Conservation (phyloP, 2,329 filamentous ascomycete species). For the Tolypocladium tropicale region DNA sequence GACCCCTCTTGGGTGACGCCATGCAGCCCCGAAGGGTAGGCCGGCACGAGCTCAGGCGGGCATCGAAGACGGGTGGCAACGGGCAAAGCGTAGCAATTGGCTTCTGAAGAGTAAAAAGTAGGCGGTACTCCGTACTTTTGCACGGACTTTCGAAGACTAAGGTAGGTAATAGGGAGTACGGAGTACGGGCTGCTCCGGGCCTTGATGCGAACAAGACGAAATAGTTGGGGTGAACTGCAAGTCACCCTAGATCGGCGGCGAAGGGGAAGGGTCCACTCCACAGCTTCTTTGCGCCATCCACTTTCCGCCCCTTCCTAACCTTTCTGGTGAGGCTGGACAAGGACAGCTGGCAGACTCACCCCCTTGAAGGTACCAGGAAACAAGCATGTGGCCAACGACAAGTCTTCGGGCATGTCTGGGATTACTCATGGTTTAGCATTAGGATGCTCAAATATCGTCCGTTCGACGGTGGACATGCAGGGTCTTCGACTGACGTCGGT, state of each 20-base stretch:
- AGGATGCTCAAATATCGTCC: neutral
- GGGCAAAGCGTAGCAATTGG: too few relatives aligned
- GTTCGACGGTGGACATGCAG: neutral
- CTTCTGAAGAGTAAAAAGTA: too few relatives aligned
- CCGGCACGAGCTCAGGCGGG: too few relatives aligned
- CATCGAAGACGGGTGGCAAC: too few relatives aligned
- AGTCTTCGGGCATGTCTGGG: neutral
- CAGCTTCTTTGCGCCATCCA: neutral
- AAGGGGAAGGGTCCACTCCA: neutral
- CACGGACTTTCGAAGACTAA: too few relatives aligned
- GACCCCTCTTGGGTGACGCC: constrained; percentile 1
- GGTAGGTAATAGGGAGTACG: too few relatives aligned
- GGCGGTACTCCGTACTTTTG: too few relatives aligned
- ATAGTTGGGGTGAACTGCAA: neutral
- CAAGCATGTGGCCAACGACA: neutral
- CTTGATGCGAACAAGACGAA: too few relatives aligned
- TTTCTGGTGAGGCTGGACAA: neutral
- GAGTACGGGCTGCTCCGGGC: too few relatives aligned
- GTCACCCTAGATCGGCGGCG: too few relatives aligned
- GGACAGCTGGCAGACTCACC: too few relatives aligned
- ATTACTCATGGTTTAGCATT: neutral
- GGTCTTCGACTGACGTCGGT: constrained; percentile 1
- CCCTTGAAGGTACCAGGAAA: too few relatives aligned
- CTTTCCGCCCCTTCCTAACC: neutral
- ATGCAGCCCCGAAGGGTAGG: neutral